Conservation (phyloP, 441 rosid species). For the Breynia disticha region DNA sequence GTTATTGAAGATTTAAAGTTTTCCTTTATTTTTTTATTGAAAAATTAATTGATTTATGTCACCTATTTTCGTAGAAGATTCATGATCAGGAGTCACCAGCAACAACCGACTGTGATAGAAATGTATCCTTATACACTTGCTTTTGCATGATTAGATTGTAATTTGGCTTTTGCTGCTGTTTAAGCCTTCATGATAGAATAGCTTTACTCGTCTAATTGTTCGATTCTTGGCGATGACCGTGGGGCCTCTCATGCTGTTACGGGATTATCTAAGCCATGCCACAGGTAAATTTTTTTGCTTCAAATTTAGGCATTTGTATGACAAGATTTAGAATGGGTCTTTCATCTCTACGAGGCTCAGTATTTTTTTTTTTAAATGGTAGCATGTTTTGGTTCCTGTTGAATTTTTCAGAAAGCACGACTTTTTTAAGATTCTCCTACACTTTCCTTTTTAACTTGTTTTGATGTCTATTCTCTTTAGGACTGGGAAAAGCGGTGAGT, state of each 20-base stretch:
- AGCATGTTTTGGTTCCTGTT: too few relatives aligned
- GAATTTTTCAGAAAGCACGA: neutral
- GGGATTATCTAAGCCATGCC: slow-evolving; percentile 63
- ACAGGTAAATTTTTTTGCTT: slow-evolving; percentile 38
- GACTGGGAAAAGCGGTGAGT: slow-evolving; percentile 37
- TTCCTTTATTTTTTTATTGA: slow-evolving; percentile 14
- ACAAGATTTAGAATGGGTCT: too few relatives aligned
- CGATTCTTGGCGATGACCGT: slow-evolving; percentile 35
- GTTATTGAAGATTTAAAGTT: slow-evolving; percentile 12
- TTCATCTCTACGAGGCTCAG: too few relatives aligned
- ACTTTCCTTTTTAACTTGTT: neutral
- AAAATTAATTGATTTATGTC: slow-evolving; percentile 19
- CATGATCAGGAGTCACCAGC: slow-evolving; percentile 63
- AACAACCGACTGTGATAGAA: slow-evolving; percentile 39
- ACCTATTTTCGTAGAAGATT: slow-evolving; percentile 41
- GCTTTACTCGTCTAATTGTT: slow-evolving; percentile 41
- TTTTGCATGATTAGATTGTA: slow-evolving; percentile 10
- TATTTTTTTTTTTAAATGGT: too few relatives aligned
- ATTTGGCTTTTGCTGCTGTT: slow-evolving; percentile 18
- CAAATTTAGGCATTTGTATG: neutral
- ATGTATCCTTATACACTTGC: slow-evolving; percentile 47
- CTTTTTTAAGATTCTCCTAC: neutral
- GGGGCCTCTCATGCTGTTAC: slow-evolving; percentile 43
- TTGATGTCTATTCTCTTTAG: slow-evolving; percentile 25
- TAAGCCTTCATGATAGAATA: slow-evolving; percentile 50